Base-by-base conservation (phyloP, 345 rosid genomes). In the Pistacia integerrima region DNA sequence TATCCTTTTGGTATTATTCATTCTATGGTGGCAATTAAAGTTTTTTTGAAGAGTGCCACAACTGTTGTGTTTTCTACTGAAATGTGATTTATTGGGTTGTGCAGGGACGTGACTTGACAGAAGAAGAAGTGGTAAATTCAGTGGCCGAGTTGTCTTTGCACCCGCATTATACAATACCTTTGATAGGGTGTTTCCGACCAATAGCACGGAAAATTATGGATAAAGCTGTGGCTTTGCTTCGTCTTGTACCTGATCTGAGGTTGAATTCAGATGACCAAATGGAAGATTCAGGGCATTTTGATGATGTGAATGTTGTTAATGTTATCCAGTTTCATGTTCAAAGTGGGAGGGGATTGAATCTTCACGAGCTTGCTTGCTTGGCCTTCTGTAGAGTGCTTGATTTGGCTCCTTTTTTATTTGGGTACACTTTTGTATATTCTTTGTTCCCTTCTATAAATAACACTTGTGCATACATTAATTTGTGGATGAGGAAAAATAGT, bases 311-410 rank as follows among this genome's bases (percentile, higher is more conserved):
- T 78, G 84, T 88, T 79, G 65, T 85, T 79, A 82, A 82, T 82
- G 76, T 93, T 65, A 63, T 93, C 36, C 90, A 90, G 76, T 82
- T 78, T 61, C 90, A 84, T 63, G 82, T 80, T 78, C 85, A 68
- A 73, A 82, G 82, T 77, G 92, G 91, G 69, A 86, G 76, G 85
- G 90, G 88, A 60, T 74, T 95, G 84, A 79, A 83, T 78, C 94
- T 95, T 77, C 98, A 95, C 4, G 98, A 93, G 88, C 85, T 92
- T 70, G 90, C 92, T 84, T 95, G 98, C 85, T 80, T 95, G 77
- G 98, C 96, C 22, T 88, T 95, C 63, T 83, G 92, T 77, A 96
- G 93, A 11, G 89, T 93, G 66, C 88, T 93, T 79, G 96, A 90
- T 83, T 87, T 95, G 73, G 90, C 89, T 79, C 82, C 87, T 67